A percentile compares a stretch with the other conserved stretches of the same genome.
Evolutionary conservation across 2,329 filamentous ascomycete species (phyloP).

Genomic region (Colletotrichum sublineola): DNA sequence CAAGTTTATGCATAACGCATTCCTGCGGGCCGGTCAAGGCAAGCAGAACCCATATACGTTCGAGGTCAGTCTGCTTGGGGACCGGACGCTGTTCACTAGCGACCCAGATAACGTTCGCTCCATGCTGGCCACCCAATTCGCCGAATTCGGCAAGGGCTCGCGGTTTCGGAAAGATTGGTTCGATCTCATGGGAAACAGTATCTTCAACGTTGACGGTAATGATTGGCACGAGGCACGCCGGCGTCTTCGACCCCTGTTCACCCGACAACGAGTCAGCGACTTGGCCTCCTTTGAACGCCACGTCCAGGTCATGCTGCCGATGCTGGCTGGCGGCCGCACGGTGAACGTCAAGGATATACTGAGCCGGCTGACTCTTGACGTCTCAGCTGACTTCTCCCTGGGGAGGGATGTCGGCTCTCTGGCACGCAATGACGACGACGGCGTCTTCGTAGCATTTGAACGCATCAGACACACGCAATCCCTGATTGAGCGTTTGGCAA

Average conservation of each 20-base stretch:
- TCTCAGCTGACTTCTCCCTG: constrained; percentile 76
- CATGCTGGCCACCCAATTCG: constrained; percentile 65
- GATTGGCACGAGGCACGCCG: constrained; percentile 65
- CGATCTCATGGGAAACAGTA: constrained; percentile 66
- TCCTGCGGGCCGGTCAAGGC: neutral
- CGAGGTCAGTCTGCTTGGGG: constrained; percentile 16
- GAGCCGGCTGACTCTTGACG: constrained; percentile 75
- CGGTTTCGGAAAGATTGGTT: constrained; percentile 57
- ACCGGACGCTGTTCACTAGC: constrained; percentile 56
- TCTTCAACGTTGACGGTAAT: constrained; percentile 66
- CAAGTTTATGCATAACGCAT: constrained; percentile 20
- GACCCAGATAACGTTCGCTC: constrained; percentile 64
- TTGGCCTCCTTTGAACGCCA: constrained; percentile 72
- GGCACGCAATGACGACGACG: constrained; percentile 58
- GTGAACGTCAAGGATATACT: constrained; percentile 74
- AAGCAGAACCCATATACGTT: constrained; percentile 18
- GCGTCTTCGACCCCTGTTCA: constrained; percentile 67
- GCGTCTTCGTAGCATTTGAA: constrained; percentile 77
- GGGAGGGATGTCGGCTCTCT: constrained; percentile 66
- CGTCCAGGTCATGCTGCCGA: constrained; percentile 67
- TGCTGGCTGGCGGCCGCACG: constrained; percentile 65
- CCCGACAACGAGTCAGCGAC: constrained; percentile 60
- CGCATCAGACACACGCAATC: constrained; percentile 75
- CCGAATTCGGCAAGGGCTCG: constrained; percentile 63
- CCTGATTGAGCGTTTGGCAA: constrained; percentile 54